Base-by-base conservation (phyloP, 371 early-diverging fungal genomes). In the Mortierella sp. region DNA sequence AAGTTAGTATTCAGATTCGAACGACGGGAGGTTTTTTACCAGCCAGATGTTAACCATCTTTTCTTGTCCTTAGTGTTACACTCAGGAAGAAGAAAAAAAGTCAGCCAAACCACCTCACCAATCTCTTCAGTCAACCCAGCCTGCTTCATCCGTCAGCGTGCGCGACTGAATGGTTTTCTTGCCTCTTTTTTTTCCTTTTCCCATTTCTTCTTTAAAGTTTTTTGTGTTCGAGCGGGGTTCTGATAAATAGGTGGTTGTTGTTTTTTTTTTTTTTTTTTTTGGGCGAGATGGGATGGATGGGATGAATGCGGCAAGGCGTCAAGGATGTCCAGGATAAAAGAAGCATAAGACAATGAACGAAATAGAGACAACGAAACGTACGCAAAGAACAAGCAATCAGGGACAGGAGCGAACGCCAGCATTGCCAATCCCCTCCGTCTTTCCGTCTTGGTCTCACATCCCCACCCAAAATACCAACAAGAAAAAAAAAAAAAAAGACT, bases 21-120 rank as follows among this genome's bases (percentile, higher is more conserved):
- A 38, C 65, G 65, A 65, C 65, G 65, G 65, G 65, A 65, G 65
- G 63, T 60, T 65, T 34, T 48, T 48, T 48, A 48, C 48, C 48
- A 48, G 31, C 65, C 38, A 65, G 65, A 65, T 65, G 19, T 19
- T 24, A 14, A 19, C 63, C 54, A 54, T 48, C 48, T 5, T 38
- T 38, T 38, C 42, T 38, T 38, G 42, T 38, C 42, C 42, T 48
- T 26, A 19, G 16, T 63, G 63, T 34, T 16, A 65, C 65, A 34
- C 65, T 34, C 44, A 42, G 34, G 42, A 75, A 44, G 55, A 42
- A 47, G n/a, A 75, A 44, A 57, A 16, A 63, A 65, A 65, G 65
- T 31, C 65, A 65, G 65, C 42, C 65, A 65, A 38, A 65, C 65
- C 65, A 38, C 65, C 65, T 21, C 38, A 19, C 2, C 31, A 2